Conservation (phyloP, 1,284 basidiomycete genomes). For the Ganoderma resinaceum region DNA sequence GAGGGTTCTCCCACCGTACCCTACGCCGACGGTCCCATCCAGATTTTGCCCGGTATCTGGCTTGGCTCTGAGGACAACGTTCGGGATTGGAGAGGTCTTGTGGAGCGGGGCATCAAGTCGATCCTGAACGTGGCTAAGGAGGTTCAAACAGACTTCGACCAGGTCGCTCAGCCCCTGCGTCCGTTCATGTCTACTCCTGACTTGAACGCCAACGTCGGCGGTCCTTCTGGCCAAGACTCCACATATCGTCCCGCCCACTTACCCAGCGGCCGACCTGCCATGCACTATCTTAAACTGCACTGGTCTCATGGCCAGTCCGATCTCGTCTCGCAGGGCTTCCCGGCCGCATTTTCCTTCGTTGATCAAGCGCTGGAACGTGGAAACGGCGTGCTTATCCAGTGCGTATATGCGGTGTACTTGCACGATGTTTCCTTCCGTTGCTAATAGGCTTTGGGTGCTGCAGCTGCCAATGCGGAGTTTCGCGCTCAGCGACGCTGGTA, state of each 20-base stretch:
- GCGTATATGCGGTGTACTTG: slow-evolving; percentile 44
- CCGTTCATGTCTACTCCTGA: slow-evolving; percentile 75
- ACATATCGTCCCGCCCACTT: slow-evolving; percentile 72
- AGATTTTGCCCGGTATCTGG: slow-evolving; percentile 91
- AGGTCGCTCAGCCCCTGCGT: slow-evolving; percentile 53
- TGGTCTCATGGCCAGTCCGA: slow-evolving; percentile 96
- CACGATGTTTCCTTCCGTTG: slow-evolving; percentile 4
- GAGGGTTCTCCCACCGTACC: slow-evolving; percentile 63
- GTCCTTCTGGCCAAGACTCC: slow-evolving; percentile 43
- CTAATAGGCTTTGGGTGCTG: slow-evolving; percentile 19
- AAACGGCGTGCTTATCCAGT: slow-evolving; percentile 90
- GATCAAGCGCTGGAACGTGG: slow-evolving; percentile 78
- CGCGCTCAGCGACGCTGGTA: slow-evolving; percentile 90
- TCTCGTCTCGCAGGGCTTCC: slow-evolving; percentile 81
- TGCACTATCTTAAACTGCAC: slow-evolving; percentile 91
- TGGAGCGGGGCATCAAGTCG: slow-evolving; percentile 78
- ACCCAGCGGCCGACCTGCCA: slow-evolving; percentile 70
- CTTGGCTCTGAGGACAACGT: slow-evolving; percentile 96
- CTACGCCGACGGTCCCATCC: slow-evolving; percentile 87
- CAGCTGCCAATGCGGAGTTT: slow-evolving; percentile 97
- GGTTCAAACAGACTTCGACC: slow-evolving; percentile 80
- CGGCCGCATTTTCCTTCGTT: slow-evolving; percentile 81
- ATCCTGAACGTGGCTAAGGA: slow-evolving; percentile 97
- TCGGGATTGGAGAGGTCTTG: slow-evolving; percentile 74
- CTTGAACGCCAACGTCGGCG: slow-evolving; percentile 47